These are phyloP conservation scores for Ganoderma sinense DNA, from an alignment of 1,284 basidiomycete genomes.

Conservation along the genomic window DNA sequence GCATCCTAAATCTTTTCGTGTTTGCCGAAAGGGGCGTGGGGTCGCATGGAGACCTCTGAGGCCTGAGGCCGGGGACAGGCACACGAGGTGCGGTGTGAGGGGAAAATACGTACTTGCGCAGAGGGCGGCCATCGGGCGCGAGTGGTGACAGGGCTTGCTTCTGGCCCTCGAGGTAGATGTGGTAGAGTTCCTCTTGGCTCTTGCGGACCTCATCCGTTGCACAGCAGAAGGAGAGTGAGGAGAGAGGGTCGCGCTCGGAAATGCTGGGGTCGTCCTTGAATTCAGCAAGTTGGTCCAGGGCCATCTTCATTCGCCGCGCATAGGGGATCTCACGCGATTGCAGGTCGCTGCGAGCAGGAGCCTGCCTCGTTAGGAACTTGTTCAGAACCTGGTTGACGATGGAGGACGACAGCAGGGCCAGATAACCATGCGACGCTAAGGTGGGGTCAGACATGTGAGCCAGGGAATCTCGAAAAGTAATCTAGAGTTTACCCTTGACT, in stretches of 20 bases:
- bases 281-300: conserved; percentile 59
- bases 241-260: conserved; percentile 59
- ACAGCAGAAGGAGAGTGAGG: conserved; percentile 74
- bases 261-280: conserved; percentile 57
- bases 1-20: conserved; percentile 10
- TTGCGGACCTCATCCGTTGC: conserved; percentile 58
- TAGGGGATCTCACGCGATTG: conserved; percentile 41
- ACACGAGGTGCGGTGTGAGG: not conserved
- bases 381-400: conserved; percentile 70
- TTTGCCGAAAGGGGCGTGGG: not conserved
- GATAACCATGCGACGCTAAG: conserved; percentile 56
- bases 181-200: conserved; percentile 58
- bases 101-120: conserved; percentile 57
- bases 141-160: conserved; percentile 63
- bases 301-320: conserved; percentile 58
- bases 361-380: conserved; percentile 66
- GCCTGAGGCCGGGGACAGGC: not conserved
- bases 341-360: conserved; percentile 56
- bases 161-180: conserved; percentile 54
- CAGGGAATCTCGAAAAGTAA: not conserved
- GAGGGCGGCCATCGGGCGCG: conserved; percentile 61
- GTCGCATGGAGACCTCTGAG: not conserved
- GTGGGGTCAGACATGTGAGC: conserved; percentile 1
- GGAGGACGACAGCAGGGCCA: conserved; percentile 63
- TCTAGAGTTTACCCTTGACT: conserved; percentile 61